These are phyloP conservation scores for Leucoagaricus sp. DNA, from an alignment of 1,284 basidiomycete species.

Conservation along the genomic window DNA sequence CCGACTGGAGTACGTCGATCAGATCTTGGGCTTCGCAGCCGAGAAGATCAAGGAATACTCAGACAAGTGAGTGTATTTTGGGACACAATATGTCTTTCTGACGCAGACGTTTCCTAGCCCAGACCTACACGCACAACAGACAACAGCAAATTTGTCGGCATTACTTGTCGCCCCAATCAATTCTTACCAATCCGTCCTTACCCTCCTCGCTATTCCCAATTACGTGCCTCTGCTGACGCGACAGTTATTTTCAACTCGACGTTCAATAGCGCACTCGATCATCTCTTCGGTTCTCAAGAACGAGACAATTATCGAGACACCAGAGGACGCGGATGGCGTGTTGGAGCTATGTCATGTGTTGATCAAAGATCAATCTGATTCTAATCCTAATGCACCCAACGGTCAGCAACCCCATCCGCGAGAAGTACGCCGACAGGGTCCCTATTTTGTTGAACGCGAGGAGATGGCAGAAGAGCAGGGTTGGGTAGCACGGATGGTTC, in stretches of 20 bases:
- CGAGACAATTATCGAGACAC: constrained; percentile 88
- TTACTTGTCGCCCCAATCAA: constrained; percentile 91
- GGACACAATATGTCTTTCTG: not conserved
- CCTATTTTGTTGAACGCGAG: constrained; percentile 68
- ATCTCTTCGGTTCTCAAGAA: constrained; percentile 93
- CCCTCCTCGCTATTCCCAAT: constrained; percentile 87
- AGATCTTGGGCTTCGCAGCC: constrained; percentile 86
- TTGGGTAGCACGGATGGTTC: constrained; percentile 95
- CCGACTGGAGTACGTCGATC: constrained; percentile 92
- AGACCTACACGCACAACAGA: constrained; percentile 85
- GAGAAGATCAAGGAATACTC: constrained; percentile 84
- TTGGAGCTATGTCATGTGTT: constrained; percentile 89
- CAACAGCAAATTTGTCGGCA: constrained; percentile 85
- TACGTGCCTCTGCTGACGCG: constrained; percentile 81
- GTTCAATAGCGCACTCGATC: constrained; percentile 89
- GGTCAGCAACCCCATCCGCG: constrained; percentile 41
- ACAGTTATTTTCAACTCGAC: constrained; percentile 87
- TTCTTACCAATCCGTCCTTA: constrained; percentile 92
- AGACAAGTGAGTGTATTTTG: constrained; percentile 57
- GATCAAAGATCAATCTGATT: constrained; percentile 86
- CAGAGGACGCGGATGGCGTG: constrained; percentile 90
- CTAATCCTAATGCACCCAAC: constrained; percentile 30
- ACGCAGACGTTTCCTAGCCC: constrained; percentile 48
- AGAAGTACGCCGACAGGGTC: constrained; percentile 56
- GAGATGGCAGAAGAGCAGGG: constrained; percentile 97